Conservation (phyloP, 1,284 basidiomycete species). For the Boletus semigastroideus region DNA sequence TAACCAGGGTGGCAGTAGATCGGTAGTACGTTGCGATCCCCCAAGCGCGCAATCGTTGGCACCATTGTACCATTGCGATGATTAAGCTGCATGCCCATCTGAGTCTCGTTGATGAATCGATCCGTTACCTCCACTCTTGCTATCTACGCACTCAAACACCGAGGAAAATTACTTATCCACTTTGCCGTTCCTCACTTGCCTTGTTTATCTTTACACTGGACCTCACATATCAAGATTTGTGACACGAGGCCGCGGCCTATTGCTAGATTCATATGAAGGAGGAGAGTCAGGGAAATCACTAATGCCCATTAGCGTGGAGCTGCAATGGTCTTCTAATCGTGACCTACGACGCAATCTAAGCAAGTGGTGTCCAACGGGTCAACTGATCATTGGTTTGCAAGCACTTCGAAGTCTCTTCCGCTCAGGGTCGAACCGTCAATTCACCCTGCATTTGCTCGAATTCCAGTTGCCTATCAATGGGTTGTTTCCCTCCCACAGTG, state of each 20-base stretch:
- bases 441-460: conserved; percentile 4
- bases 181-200: conserved; percentile 10
- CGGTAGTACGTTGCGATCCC: neutral
- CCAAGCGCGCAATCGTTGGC: neutral
- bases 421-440: conserved; percentile 1
- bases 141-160: conserved; percentile 11
- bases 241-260: conserved; percentile 23
- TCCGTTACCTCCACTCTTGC: neutral
- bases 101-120: conserved; percentile 4
- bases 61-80: neutral
- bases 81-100: neutral
- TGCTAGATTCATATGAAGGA: conserved; percentile 1
- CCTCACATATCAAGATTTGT: conserved; percentile 7
- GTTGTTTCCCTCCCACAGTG: conserved; percentile 9
- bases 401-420: conserved; percentile 1
- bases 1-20: neutral
- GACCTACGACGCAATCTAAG: neutral
- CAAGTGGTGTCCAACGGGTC: neutral
- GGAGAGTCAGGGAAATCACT: neutral
- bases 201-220: conserved; percentile 2
- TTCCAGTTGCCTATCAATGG: neutral
- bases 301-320: neutral
- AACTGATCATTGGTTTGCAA: neutral
- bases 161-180: conserved; percentile 5
- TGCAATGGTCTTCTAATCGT: neutral